phyloP scores from a whole-genome alignment of 2,329 filamentous ascomycete genomes.

The Zymoseptoria crescenta region DNA sequence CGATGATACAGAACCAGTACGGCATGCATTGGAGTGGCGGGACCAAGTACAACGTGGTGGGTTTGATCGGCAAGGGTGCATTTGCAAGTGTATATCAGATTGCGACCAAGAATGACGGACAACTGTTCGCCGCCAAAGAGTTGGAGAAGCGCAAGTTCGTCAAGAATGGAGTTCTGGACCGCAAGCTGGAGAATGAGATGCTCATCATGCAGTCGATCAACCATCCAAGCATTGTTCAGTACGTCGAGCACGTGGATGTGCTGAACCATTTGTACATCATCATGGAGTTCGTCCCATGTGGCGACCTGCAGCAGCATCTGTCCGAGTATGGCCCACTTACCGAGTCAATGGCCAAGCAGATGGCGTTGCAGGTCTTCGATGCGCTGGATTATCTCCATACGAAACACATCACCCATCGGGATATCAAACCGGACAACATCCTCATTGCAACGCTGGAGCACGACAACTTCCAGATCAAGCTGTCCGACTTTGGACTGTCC shows the following conservation, averaged over 20 bases:
- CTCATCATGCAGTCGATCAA: slow-evolving; percentile 81
- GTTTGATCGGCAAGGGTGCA: slow-evolving; percentile 80
- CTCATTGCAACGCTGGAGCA: slow-evolving; percentile 67
- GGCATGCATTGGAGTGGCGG: slow-evolving; percentile 78
- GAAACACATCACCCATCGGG: slow-evolving; percentile 90
- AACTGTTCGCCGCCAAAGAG: slow-evolving; percentile 85
- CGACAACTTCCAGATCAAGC: slow-evolving; percentile 61
- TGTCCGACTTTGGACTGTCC: slow-evolving; percentile 93
- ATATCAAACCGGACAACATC: slow-evolving; percentile 98
- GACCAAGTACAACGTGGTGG: slow-evolving; percentile 72
- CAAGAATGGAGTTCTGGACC: slow-evolving; percentile 82
- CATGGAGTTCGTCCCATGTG: slow-evolving; percentile 83
- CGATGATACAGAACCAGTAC: slow-evolving; percentile 35
- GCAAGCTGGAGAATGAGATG: slow-evolving; percentile 95
- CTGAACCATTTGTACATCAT: slow-evolving; percentile 81
- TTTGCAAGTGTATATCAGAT: slow-evolving; percentile 92
- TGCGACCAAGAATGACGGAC: slow-evolving; percentile 74
- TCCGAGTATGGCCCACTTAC: slow-evolving; percentile 52
- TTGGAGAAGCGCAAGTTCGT: slow-evolving; percentile 88
- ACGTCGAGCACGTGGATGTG: slow-evolving; percentile 80
- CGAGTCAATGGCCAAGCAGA: slow-evolving; percentile 61
- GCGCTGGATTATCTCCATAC: slow-evolving; percentile 80
- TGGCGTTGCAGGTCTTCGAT: slow-evolving; percentile 69
- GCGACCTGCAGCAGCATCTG: slow-evolving; percentile 74
- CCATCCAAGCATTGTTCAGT: slow-evolving; percentile 86